Percentiles rank a stretch among this genome's conserved stretches.
Conservation (phyloP, 2,329 filamentous ascomycete species). For the Paecilomyces sp. region DNA sequence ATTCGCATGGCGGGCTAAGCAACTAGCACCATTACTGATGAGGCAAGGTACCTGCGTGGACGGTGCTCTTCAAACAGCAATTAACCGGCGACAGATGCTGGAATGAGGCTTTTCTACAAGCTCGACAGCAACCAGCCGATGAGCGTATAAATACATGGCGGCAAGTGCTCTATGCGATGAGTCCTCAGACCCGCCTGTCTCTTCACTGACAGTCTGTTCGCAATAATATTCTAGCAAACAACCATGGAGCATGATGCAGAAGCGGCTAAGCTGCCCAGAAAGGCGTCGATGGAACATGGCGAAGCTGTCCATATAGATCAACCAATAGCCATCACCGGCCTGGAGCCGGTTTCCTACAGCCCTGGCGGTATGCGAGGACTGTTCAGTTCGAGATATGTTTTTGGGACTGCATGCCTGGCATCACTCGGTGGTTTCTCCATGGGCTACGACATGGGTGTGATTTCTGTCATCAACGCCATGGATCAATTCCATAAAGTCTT, state of each 20-base stretch:
- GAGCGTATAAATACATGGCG: no score
- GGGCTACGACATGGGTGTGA: conserved; percentile 40
- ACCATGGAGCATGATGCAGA: not conserved
- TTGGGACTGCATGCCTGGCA: conserved; percentile 36
- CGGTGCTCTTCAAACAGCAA: no score
- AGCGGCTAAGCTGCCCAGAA: not conserved
- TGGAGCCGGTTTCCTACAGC: conserved; percentile 14
- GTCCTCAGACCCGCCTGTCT: not conserved
- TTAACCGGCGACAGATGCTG: no score
- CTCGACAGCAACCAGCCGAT: no score
- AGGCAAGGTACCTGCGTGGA: no score
- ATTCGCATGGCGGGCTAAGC: no score
- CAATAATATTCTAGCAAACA: not conserved
- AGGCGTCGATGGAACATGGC: not conserved
- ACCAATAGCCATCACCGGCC: not conserved
- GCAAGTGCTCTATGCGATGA: not conserved
- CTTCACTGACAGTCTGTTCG: not conserved
- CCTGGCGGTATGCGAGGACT: conserved; percentile 23
- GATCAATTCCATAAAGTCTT: conserved; percentile 36
- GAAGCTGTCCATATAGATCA: not conserved
- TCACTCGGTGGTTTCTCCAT: conserved; percentile 35
- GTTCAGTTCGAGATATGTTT: conserved; percentile 30
- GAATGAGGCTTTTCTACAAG: no score
- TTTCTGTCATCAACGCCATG: conserved; percentile 40
- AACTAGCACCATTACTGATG: no score